Evolutionary conservation across 768 basidiomycete genomes (phyloP).

Genomic region (Termitomyces sp.): DNA sequence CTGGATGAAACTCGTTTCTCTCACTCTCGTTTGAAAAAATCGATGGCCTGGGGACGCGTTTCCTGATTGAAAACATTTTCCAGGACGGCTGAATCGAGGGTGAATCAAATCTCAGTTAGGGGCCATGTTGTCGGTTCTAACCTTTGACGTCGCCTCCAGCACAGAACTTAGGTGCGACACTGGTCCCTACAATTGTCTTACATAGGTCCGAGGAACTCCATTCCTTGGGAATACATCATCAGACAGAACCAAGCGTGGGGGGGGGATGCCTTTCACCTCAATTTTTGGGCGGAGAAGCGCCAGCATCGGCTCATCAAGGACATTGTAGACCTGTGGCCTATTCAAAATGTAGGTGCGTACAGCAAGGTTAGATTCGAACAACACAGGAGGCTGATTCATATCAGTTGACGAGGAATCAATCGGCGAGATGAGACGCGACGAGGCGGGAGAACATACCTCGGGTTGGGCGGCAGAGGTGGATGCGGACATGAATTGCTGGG

Average conservation of each 20-base stretch:
- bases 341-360: conserved; percentile 75
- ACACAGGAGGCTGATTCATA: conserved; percentile 40
- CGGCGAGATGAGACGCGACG: conserved; percentile 7
- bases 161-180: conserved; percentile 77
- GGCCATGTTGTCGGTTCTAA: conserved; percentile 32
- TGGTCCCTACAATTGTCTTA: conserved; percentile 66
- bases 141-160: conserved; percentile 92
- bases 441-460: conserved; percentile 28
- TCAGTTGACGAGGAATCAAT: conserved; percentile 10
- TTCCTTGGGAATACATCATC: conserved; percentile 38
- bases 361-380: conserved; percentile 61
- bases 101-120: conserved; percentile 1
- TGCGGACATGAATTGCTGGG: conserved; percentile 44
- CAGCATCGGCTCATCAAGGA: conserved; percentile 78
- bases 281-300: conserved; percentile 63
- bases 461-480: conserved; percentile 17
- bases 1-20: conserved; percentile 34
- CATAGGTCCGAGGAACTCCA: conserved; percentile 71
- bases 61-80: conserved; percentile 39
- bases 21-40: conserved; percentile 88
- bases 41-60: conserved; percentile 60
- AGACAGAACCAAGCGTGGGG: background rate
- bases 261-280: conserved; percentile 46
- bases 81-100: conserved; percentile 43
- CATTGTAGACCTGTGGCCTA: conserved; percentile 74